Base-by-base conservation (phyloP, 345 rosid genomes). In the Euphorbia peplus region DNA sequence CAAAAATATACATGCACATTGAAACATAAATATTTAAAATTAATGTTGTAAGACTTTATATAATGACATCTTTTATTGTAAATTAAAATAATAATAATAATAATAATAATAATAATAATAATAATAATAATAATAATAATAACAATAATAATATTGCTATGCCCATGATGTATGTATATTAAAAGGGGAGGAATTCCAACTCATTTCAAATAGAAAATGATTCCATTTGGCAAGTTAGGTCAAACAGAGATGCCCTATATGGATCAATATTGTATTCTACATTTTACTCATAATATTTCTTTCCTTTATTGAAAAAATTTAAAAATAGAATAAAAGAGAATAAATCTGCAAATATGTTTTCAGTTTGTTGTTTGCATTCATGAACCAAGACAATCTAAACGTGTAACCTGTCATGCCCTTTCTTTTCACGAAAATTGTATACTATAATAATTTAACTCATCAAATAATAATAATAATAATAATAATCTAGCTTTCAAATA, bases 131-230 rank as follows among this genome's bases (percentile, higher is more conserved):
- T 7, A 50, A 28, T 28, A 58, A 0, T 26, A 15, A 16, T 59
- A 13, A 56, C 28, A 13, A 56, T 56, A 30, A 58, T 5, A 50
- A 50, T 7, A 50, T 14, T 28, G 30, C 0, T 26, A 15, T 14
- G 62, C 21, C 39, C n/a, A 28, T 60, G 8, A 60, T 60, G 21
- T n/a, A 58, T 58, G 42, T 67, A 52, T 32, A 21, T 13, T 52
- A 11, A 9, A 69, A 28, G 50, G 47, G 50, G 50, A 18, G 67
- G 26, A 19, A 37, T 41, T 71, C 74, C 74, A 42, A 28, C 69
- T 63, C 63, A 55, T 54, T 30, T 57, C 41, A 44, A 30, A 22
- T 50, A 21, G 44, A 28, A 44, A 19, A 44, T 24, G 63, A 54
- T 63, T 61, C 53, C 25, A 41, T 26, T 19, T 26, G 30, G 60